phyloP scores from a whole-genome alignment of 345 rosid genomes.

The Crucihimalaya himalaica region DNA sequence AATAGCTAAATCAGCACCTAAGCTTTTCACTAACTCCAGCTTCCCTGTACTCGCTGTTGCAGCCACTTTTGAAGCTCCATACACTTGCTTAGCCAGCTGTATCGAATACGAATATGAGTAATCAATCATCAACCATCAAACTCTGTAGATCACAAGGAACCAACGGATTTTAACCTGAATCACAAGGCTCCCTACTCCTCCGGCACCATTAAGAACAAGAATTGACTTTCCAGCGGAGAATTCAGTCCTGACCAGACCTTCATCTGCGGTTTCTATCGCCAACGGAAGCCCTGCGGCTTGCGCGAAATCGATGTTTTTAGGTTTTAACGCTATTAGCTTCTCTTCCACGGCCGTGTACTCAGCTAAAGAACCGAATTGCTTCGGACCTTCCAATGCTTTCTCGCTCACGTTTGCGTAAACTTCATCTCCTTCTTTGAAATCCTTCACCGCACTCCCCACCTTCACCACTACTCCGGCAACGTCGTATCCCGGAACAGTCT shows the following conservation, averaged over 20 bases:
- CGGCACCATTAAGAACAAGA: constrained; percentile 85
- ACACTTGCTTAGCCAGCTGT: constrained; percentile 87
- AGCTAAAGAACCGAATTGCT: constrained; percentile 82
- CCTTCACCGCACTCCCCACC: constrained; percentile 71
- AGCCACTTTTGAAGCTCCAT: constrained; percentile 81
- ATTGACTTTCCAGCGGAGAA: constrained; percentile 81
- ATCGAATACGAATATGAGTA: not conserved
- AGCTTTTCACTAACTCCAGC: constrained; percentile 66
- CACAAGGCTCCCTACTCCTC: constrained; percentile 95
- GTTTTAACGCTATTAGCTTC: constrained; percentile 79
- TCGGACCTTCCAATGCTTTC: constrained; percentile 91
- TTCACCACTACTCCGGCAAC: constrained; percentile 90
- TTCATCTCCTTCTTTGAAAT: constrained; percentile 80
- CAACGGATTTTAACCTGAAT: constrained; percentile 60
- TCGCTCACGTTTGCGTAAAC: constrained; percentile 89
- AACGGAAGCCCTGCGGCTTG: constrained; percentile 93
- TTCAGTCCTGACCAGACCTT: constrained; percentile 79
- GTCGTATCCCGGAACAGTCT: constrained; percentile 98
- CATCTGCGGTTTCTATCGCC: constrained; percentile 81
- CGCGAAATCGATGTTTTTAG: constrained; percentile 73
- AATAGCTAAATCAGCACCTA: constrained; percentile 87
- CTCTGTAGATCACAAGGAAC: not conserved
- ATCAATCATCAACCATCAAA: not conserved
- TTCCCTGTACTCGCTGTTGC: constrained; percentile 87
- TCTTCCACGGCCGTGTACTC: constrained; percentile 90